phyloP scores from a whole-genome alignment of 495 filamentous ascomycete genomes.

The Aspergillus coremiiformis region DNA sequence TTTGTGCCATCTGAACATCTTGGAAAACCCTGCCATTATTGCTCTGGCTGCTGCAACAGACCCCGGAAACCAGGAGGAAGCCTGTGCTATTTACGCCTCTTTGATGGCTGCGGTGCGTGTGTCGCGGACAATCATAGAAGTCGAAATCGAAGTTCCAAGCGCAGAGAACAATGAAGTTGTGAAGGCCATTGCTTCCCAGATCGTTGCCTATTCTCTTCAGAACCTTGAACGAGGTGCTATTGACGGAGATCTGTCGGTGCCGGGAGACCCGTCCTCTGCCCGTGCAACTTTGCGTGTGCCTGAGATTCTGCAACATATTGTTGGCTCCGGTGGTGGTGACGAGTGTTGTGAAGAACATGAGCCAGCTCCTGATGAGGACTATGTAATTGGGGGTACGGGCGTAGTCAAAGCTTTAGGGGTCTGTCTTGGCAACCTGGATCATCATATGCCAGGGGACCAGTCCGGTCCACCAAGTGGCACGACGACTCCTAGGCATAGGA shows the following conservation, averaged over 20 bases:
- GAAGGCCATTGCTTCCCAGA: constrained; percentile 85
- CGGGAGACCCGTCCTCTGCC: constrained; percentile 25
- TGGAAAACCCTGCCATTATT: constrained; percentile 71
- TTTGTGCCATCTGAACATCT: constrained; percentile 78
- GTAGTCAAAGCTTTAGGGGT: constrained; percentile 91
- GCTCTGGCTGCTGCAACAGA: constrained; percentile 59
- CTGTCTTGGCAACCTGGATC: constrained; percentile 66
- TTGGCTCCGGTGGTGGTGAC: constrained; percentile 47
- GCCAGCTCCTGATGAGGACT: constrained; percentile 79
- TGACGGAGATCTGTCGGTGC: constrained; percentile 37
- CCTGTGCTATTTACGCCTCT: constrained; percentile 87
- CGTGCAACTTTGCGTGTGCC: constrained; percentile 43
- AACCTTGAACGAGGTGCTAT: constrained; percentile 69
- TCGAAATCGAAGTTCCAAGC: constrained; percentile 85
- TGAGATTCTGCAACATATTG: constrained; percentile 62
- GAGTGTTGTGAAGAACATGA: constrained; percentile 55
- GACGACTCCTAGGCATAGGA: constrained; percentile 44
- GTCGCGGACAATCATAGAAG: constrained; percentile 71
- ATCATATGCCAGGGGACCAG: constrained; percentile 29
- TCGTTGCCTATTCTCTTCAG: constrained; percentile 84
- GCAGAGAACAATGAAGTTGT: constrained; percentile 77
- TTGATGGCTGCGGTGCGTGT: constrained; percentile 83
- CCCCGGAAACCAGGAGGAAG: constrained; percentile 78
- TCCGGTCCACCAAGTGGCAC: constrained; percentile 45
- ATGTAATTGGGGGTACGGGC: constrained; percentile 91